These are phyloP conservation scores for Cucurbitaria berberidis DNA, from an alignment of 2,329 filamentous ascomycete genomes.

Conservation along the genomic window DNA sequence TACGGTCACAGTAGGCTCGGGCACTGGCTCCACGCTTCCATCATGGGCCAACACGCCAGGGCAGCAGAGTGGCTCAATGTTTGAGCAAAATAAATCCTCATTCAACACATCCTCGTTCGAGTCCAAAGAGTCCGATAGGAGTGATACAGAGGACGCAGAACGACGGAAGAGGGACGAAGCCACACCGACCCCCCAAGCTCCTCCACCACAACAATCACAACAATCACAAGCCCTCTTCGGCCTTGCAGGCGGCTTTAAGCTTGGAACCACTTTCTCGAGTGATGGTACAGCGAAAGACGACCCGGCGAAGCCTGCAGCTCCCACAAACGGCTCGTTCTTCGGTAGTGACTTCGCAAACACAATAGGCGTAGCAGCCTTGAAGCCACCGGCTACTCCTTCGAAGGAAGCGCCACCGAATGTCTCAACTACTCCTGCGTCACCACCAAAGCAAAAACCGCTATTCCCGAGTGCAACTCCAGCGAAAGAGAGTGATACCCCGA, in stretches of 20 bases:
- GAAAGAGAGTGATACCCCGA: slow-evolving; percentile 32
- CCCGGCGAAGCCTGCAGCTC: slow-evolving; percentile 56
- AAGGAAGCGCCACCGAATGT: slow-evolving; percentile 50
- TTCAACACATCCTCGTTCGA: slow-evolving; percentile 39
- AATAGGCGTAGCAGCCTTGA: slow-evolving; percentile 53
- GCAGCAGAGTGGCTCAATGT: slow-evolving; percentile 33
- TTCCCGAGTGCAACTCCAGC: slow-evolving; percentile 24
- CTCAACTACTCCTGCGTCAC: slow-evolving; percentile 47
- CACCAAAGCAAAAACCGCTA: slow-evolving; percentile 29
- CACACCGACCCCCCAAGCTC: slow-evolving; percentile 42
- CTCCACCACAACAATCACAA: slow-evolving; percentile 27
- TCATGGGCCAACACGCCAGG: slow-evolving; percentile 43
- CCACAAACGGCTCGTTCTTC: slow-evolving; percentile 62
- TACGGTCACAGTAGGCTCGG: slow-evolving; percentile 48
- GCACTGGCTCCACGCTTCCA: slow-evolving; percentile 39
- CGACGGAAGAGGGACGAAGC: slow-evolving; percentile 42
- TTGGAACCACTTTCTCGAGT: slow-evolving; percentile 70
- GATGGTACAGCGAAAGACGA: slow-evolving; percentile 68
- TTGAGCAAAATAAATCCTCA: slow-evolving; percentile 38
- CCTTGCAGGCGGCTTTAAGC: slow-evolving; percentile 62
- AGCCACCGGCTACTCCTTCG: slow-evolving; percentile 45
- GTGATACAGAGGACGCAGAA: slow-evolving; percentile 33
- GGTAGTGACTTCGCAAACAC: slow-evolving; percentile 66
- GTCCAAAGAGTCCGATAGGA: slow-evolving; percentile 40
- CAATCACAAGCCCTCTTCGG: slow-evolving; percentile 41